A percentile compares a stretch with the other conserved stretches of the same genome.
phyloP scores from a whole-genome alignment of 441 rosid species.

The Sinapis alba region DNA sequence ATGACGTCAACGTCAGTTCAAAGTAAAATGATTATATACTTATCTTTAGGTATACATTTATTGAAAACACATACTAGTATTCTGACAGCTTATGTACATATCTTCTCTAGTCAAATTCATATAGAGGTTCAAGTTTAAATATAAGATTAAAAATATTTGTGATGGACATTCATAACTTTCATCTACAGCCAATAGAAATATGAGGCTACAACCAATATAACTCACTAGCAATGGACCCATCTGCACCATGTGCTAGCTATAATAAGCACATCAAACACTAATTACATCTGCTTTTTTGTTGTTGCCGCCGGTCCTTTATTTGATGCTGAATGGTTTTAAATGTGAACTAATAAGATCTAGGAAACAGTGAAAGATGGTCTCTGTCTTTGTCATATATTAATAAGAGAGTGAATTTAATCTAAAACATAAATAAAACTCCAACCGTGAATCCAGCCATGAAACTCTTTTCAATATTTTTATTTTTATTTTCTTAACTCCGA shows the following conservation, averaged over 20 bases:
- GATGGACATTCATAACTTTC: neutral
- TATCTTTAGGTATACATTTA: neutral
- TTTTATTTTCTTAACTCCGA: slow-evolving; percentile 1
- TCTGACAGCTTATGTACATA: neutral
- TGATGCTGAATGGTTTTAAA: slow-evolving; percentile 20
- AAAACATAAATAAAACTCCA: slow-evolving; percentile 5
- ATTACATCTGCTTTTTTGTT: slow-evolving; percentile 19
- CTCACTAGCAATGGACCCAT: slow-evolving; percentile 31
- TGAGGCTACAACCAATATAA: neutral
- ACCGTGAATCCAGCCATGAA: slow-evolving; percentile 43
- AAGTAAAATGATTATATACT: neutral
- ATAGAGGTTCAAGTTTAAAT: neutral
- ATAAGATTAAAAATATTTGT: neutral
- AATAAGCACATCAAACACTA: slow-evolving; percentile 27
- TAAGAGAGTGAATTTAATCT: neutral
- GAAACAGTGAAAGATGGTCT: slow-evolving; percentile 8
- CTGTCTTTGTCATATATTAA: slow-evolving; percentile 30
- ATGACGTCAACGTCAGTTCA: slow-evolving; percentile 21
- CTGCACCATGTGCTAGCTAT: slow-evolving; percentile 24
- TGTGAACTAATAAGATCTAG: slow-evolving; percentile 40
- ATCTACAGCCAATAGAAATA: neutral
- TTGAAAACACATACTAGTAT: neutral
- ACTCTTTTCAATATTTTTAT: slow-evolving; percentile 16
- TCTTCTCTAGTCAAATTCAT: neutral
- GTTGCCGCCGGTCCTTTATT: slow-evolving; percentile 16